Percentiles rank a stretch among this genome's conserved stretches.
Conservation (phyloP, 768 basidiomycete genomes). For the Daedaleopsis sinensis region DNA sequence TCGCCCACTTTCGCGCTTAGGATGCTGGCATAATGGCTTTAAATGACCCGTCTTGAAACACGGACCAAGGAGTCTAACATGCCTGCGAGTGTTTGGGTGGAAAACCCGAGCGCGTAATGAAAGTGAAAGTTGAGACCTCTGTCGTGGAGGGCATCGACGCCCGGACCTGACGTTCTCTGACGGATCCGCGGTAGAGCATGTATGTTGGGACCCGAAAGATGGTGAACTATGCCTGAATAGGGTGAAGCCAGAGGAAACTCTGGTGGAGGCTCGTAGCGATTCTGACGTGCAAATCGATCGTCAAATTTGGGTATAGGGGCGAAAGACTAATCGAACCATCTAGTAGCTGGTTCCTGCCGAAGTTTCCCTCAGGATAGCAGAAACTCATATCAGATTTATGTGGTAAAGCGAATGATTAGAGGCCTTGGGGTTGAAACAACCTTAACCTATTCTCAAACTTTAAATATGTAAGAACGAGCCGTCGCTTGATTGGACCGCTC, state of each 20-base stretch:
- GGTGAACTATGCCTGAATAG: no score
- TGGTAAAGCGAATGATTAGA: constrained; percentile 89
- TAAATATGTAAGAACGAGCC: constrained; percentile 62
- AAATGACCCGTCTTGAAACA: no score
- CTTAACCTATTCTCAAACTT: constrained; percentile 84
- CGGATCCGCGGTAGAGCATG: no score
- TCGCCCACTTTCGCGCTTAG: no score
- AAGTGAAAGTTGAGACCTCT: no score
- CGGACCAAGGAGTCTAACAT: no score
- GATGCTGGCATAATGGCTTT: no score
- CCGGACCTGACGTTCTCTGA: no score
- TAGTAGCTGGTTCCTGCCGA: constrained; percentile 93
- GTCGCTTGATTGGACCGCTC: constrained; percentile 52
- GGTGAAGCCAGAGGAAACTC: constrained; percentile 74
- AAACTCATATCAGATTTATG: constrained; percentile 60
- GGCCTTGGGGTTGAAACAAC: constrained; percentile 87
- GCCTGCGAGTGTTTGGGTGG: no score
- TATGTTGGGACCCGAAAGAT: no score
- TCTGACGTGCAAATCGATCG: constrained; percentile 97
- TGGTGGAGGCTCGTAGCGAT: constrained; percentile 95
- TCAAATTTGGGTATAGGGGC: constrained; percentile 95
- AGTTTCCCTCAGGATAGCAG: constrained; percentile 83
- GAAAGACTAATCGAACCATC: constrained; percentile 96
- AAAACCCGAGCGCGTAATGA: no score
- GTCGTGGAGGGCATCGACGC: no score